Evolutionary conservation across 208 protist genomes (phyloP).

Genomic region (Trypanosoma theileri): DNA sequence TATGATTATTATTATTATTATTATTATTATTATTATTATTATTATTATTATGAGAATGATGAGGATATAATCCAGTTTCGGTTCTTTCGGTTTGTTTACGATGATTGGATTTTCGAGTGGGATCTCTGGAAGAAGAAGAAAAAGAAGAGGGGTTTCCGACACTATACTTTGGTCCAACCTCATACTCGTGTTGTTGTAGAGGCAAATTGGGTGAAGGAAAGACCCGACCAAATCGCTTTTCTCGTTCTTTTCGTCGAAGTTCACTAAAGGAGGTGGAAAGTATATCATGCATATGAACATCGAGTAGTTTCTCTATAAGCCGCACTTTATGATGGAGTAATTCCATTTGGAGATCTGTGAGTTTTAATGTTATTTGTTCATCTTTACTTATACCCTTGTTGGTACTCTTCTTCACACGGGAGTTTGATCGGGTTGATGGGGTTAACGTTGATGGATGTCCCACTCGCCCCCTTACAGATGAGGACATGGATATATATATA

Average conservation of each 20-base stretch:
- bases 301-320: constrained; percentile 27
- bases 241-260: constrained; percentile 4
- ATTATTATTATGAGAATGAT: no score
- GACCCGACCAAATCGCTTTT: not conserved
- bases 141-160: not conserved
- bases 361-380: not conserved
- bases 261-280: not conserved
- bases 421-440: not conserved
- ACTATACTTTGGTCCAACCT: not conserved
- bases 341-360: not conserved
- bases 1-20: no score
- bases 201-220: not conserved
- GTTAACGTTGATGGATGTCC: not conserved
- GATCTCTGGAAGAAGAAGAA: not conserved
- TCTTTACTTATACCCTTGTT: not conserved
- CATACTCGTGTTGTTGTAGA: not conserved
- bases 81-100: no score
- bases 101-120: not conserved
- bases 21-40: no score
- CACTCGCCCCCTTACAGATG: no score
- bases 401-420: not conserved
- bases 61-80: no score
- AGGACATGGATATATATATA: no score
- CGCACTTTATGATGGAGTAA: constrained; percentile 8
- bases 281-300: constrained; percentile 20